Conservation (phyloP, 768 basidiomycete genomes). For the Suillus weaverae region DNA sequence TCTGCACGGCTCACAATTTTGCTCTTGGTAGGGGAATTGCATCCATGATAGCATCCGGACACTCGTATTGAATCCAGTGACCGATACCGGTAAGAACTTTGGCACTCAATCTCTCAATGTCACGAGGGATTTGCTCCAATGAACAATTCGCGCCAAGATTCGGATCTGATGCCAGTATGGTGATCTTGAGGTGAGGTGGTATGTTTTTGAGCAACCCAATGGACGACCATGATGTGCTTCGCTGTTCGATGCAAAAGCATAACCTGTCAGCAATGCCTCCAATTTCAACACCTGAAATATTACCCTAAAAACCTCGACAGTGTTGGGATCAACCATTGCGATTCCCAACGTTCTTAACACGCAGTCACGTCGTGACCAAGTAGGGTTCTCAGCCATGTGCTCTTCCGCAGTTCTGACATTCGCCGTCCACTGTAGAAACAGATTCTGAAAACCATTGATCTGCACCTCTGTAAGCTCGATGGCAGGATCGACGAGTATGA, state of each 20-base stretch:
- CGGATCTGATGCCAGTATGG: slow-evolving; percentile 21
- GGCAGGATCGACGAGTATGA: slow-evolving; percentile 16
- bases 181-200: slow-evolving; percentile 16
- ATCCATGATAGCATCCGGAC: slow-evolving; percentile 21
- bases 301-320: not conserved
- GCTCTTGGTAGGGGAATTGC: slow-evolving; percentile 5
- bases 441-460: not conserved
- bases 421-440: not conserved
- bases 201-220: slow-evolving; percentile 4
- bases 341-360: slow-evolving; percentile 14
- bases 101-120: not conserved
- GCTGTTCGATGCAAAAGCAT: not conserved
- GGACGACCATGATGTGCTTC: slow-evolving; percentile 22
- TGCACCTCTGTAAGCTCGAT: not conserved
- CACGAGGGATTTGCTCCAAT: slow-evolving; percentile 14
- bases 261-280: not conserved
- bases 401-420: slow-evolving; percentile 1
- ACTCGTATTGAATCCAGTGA: slow-evolving; percentile 30
- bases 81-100: slow-evolving; percentile 14
- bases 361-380: slow-evolving; percentile 18
- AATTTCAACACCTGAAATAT: not conserved
- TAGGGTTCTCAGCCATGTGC: slow-evolving; percentile 14
- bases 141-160: not conserved
- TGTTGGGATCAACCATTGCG: slow-evolving; percentile 2
- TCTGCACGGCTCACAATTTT: not conserved